Base-by-base conservation (phyloP, 1,284 basidiomycete species). In the Sporisorium reilianum region DNA sequence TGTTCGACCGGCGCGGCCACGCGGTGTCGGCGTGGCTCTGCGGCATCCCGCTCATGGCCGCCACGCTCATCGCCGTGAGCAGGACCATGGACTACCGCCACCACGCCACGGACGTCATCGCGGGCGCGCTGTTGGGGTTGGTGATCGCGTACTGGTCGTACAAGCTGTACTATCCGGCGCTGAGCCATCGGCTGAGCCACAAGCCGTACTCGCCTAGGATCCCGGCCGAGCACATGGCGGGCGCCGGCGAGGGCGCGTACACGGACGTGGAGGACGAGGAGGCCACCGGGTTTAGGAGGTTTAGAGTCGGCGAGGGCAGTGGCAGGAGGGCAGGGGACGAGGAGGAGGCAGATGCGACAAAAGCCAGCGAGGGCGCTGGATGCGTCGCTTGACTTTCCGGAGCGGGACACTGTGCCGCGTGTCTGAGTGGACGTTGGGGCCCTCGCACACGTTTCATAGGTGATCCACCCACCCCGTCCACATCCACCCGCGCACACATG, bases 11-110 rank as follows among this genome's bases (percentile, higher is more conserved):
- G 2, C 88, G 90, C 44, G 94, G 94, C 4, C 90, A 94, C 85
- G 88, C 92, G 30, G 91, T 93, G 80, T 94, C 95, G 80, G 90
- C 92, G 7, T 98, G 95, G 94, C 85, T 95, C 30, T 88, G 91
- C 0, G 82, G 94, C 2, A 86, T 89, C 0, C 95, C 95, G 0
- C 88, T 96, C 51, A 86, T 91, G 34, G 93, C 88, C 16, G 95
- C 93, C 3, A 87, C 91, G 1, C 88, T 97, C 42, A 93, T 98
- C 26, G 95, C 95, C 3, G 91, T 97, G 64, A 80, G 77, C 11
- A 65, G 86, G 12, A 83, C 85, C 8, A 86, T 86, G 85, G 86
- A 87, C 65, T 86, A 87, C 69, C 73, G 86, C 0, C 86, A 87
- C 57, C 86, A 87, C 57, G 82, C 86, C 0, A 85, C 86, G 7